phyloP scores from a whole-genome alignment of 2,329 filamentous ascomycete genomes.

The Tolypocladium ovalisporum region DNA sequence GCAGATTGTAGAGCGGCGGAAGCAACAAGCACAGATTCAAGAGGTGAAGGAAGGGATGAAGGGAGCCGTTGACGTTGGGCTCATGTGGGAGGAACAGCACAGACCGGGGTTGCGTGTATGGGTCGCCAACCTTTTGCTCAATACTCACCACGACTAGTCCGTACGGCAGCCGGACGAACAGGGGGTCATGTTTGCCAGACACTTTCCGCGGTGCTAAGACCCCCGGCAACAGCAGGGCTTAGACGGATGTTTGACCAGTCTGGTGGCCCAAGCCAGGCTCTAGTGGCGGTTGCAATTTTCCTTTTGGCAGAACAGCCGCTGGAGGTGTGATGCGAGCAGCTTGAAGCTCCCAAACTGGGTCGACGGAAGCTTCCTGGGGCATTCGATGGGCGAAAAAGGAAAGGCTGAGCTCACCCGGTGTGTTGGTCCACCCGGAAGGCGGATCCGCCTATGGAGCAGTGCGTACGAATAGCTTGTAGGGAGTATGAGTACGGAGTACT shows the following conservation, averaged over 20 bases:
- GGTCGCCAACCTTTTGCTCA: slow-evolving; percentile 1
- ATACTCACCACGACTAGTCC: background rate
- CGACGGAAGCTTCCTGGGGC: slow-evolving; percentile 2
- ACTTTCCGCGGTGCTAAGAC: slow-evolving; percentile 8
- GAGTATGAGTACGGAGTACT: background rate
- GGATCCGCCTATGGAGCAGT: background rate
- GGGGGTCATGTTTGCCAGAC: slow-evolving; percentile 8
- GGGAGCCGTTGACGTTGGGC: slow-evolving; percentile 3
- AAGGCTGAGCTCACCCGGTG: background rate
- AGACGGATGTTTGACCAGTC: slow-evolving; percentile 7
- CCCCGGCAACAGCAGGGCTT: slow-evolving; percentile 7
- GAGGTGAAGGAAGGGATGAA: slow-evolving; percentile 2
- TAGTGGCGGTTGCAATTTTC: slow-evolving; percentile 3
- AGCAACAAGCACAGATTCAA: background rate
- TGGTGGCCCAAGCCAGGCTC: slow-evolving; percentile 6
- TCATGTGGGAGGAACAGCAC: slow-evolving; percentile 1
- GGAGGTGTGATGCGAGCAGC: background rate
- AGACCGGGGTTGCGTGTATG: slow-evolving; percentile 3
- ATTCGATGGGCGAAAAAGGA: slow-evolving; percentile 3
- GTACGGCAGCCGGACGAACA: slow-evolving; percentile 5
- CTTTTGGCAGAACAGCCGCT: background rate
- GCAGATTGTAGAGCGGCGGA: background rate
- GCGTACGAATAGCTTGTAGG: background rate
- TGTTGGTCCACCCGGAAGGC: background rate
- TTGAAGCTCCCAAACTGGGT: background rate